These are phyloP conservation scores for Cutaneotrichosporon mucoides DNA, from an alignment of 1,284 basidiomycete species.

Conservation along the genomic window DNA sequence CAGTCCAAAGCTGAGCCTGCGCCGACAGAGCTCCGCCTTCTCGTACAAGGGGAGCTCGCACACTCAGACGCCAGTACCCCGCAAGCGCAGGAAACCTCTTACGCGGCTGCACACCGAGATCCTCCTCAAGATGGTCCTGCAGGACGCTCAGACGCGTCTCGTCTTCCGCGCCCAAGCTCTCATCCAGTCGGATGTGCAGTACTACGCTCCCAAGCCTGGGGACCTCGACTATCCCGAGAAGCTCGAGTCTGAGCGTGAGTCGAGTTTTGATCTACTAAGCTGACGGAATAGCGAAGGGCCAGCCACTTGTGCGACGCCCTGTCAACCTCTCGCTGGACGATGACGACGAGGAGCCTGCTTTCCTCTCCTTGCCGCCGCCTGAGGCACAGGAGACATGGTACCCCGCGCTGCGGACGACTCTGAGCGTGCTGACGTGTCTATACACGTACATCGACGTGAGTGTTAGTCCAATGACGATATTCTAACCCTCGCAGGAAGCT, in stretches of 20 bases:
- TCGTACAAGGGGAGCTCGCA: slow-evolving; percentile 2
- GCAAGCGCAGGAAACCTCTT: slow-evolving; percentile 41
- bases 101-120: slow-evolving; percentile 63
- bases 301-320: slow-evolving; percentile 15
- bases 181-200: slow-evolving; percentile 77
- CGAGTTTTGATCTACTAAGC: too few species aligned
- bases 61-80: background rate
- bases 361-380: slow-evolving; percentile 67
- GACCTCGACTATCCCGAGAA: slow-evolving; percentile 83
- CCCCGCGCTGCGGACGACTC: slow-evolving; percentile 73
- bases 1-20: slow-evolving; percentile 10
- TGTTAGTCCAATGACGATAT: background rate
- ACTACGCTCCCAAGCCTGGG: slow-evolving; percentile 64
- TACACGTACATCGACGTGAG: slow-evolving; percentile 84
- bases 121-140: slow-evolving; percentile 78
- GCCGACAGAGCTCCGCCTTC: slow-evolving; percentile 8
- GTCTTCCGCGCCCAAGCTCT: slow-evolving; percentile 91
- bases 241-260: slow-evolving; percentile 34
- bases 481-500: slow-evolving; percentile 57
- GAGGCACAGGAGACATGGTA: slow-evolving; percentile 82
- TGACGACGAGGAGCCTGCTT: slow-evolving; percentile 50
- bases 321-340: slow-evolving; percentile 34
- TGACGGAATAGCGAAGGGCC: slow-evolving; percentile 2
- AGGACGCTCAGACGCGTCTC: slow-evolving; percentile 87
- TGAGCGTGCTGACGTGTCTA: slow-evolving; percentile 81